A percentile compares a stretch with the other conserved stretches of the same genome.
These are phyloP conservation scores for Brachypodium distachyon DNA, from an alignment of 202 grass and related monocot genomes.

Conservation along the genomic window DNA sequence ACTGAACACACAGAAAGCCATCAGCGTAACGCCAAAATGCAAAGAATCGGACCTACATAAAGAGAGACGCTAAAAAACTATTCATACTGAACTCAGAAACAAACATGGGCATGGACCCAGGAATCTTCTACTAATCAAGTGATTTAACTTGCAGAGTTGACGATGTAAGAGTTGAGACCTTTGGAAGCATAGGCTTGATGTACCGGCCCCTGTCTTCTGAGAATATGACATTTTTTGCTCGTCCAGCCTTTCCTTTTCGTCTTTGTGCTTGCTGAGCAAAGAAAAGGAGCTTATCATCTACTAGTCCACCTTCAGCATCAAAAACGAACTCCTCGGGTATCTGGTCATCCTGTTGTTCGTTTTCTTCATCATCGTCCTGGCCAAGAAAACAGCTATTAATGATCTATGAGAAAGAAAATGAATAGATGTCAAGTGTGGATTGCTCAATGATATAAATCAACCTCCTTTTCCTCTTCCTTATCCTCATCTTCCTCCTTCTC, in stretches of 20 bases:
- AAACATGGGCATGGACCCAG: neutral
- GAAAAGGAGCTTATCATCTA: slow-evolving; percentile 93
- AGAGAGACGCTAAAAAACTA: neutral
- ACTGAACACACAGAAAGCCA: neutral
- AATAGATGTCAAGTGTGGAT: neutral
- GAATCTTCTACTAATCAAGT: neutral
- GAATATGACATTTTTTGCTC: slow-evolving; percentile 99
- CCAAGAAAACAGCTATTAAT: neutral
- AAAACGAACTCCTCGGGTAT: slow-evolving; percentile 98
- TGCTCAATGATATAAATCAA: slow-evolving; percentile 18
- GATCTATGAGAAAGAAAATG: slow-evolving; percentile 24
- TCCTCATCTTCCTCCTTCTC: slow-evolving; percentile 87
- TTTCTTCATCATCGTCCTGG: slow-evolving; percentile 86
- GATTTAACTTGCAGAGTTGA: neutral
- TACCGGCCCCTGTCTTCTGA: slow-evolving; percentile 97
- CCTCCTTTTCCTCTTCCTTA: slow-evolving; percentile 94
- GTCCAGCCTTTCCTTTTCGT: slow-evolving; percentile 80
- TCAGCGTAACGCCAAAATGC: neutral
- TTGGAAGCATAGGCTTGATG: slow-evolving; percentile 94
- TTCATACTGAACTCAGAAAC: neutral
- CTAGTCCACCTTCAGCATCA: slow-evolving; percentile 91
- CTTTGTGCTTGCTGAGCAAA: slow-evolving; percentile 99
- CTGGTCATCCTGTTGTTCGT: slow-evolving; percentile 82
- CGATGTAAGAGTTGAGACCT: slow-evolving; percentile 34
- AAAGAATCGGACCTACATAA: neutral